These are phyloP conservation scores for Elaeis guineensis DNA, from an alignment of 176 grass and related monocot species.

Conservation along the genomic window DNA sequence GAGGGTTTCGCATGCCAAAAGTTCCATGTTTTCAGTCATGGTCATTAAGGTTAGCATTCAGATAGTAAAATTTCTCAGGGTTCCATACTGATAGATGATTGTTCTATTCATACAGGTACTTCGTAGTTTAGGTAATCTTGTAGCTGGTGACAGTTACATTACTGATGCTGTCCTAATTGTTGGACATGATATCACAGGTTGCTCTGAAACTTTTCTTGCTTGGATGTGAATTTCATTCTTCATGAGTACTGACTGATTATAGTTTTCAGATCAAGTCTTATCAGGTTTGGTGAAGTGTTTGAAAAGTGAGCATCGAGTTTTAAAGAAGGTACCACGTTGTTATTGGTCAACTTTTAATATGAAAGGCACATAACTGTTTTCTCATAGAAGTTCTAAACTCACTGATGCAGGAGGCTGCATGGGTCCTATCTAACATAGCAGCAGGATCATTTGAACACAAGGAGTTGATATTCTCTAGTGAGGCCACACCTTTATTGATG, in stretches of 20 bases:
- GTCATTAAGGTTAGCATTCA: no score
- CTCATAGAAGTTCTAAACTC: conserved; percentile 7
- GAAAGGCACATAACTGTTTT: conserved; percentile 1
- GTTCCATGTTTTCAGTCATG: no score
- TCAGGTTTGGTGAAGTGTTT: conserved; percentile 86
- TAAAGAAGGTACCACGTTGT: conserved; percentile 64
- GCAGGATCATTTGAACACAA: conserved; percentile 78
- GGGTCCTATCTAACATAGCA: conserved; percentile 90
- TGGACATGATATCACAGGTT: conserved; percentile 79
- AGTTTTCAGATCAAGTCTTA: conserved; percentile 58
- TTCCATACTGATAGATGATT: conserved; percentile 19
- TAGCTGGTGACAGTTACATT: conserved; percentile 73
- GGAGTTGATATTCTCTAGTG: conserved; percentile 63
- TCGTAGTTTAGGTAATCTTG: conserved; percentile 85
- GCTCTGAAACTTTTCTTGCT: conserved; percentile 12
- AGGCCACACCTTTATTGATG: conserved; percentile 50
- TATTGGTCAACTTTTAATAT: not conserved
- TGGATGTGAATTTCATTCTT: conserved; percentile 1
- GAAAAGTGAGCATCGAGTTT: conserved; percentile 79
- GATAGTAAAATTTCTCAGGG: no score
- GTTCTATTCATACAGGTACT: conserved; percentile 55
- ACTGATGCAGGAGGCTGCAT: conserved; percentile 63
- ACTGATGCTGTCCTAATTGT: conserved; percentile 54
- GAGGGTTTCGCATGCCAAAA: no score
- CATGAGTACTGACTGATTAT: conserved; percentile 26